Conservation (phyloP, 2,329 filamentous ascomycete genomes). For the Macroventuria anomochaeta region DNA sequence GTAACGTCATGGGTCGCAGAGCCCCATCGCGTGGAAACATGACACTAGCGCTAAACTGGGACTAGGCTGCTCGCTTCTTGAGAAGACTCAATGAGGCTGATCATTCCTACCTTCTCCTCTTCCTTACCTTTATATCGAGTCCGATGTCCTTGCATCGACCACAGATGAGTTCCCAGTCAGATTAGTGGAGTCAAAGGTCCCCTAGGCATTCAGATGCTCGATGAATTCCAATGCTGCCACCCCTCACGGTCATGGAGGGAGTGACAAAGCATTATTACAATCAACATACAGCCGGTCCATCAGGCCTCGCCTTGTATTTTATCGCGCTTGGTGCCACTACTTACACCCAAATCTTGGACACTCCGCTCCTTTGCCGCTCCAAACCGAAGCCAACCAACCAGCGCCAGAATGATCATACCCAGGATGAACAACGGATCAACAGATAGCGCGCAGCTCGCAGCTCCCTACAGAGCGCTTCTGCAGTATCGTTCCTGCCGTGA, state of each 20-base stretch:
- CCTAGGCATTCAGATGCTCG: too few relatives aligned
- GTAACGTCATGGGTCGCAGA: constrained; percentile 17
- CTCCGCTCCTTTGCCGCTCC: not conserved
- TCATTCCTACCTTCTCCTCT: not conserved
- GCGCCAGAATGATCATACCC: not conserved
- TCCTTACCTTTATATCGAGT: not conserved
- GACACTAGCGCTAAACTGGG: not conserved
- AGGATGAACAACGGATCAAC: constrained; percentile 16
- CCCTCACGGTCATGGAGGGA: too few relatives aligned
- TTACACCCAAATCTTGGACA: too few relatives aligned
- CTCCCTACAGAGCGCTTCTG: constrained; percentile 12
- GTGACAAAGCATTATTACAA: too few relatives aligned
- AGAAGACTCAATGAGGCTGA: not conserved
- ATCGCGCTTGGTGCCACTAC: not conserved
- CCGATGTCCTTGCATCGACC: not conserved
- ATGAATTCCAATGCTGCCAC: too few relatives aligned
- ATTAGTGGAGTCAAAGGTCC: too few relatives aligned
- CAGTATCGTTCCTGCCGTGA: not conserved
- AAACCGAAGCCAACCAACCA: constrained; percentile 4
- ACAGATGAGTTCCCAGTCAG: not conserved
- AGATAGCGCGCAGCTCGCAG: constrained; percentile 11
- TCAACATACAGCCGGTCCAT: too few relatives aligned
- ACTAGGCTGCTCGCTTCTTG: not conserved
- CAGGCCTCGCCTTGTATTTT: not conserved
- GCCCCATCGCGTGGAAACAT: constrained; percentile 6